Conservation (phyloP, 2,329 filamentous ascomycete genomes). For the Cytospora leucostoma region DNA sequence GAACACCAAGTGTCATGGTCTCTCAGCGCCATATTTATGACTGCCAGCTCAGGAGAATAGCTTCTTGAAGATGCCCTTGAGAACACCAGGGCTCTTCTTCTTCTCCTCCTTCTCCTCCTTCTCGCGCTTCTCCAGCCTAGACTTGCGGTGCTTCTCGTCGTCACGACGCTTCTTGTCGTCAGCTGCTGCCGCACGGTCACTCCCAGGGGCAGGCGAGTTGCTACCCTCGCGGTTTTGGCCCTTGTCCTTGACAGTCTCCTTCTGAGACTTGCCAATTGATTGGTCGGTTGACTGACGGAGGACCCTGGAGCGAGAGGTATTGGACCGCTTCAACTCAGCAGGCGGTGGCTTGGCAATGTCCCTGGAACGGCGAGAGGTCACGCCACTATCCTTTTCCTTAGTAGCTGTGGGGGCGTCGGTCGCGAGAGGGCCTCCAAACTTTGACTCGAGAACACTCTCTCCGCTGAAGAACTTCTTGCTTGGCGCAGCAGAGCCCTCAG, state of each 20-base stretch:
- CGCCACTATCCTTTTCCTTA: conserved; percentile 28
- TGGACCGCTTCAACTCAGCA: conserved; percentile 38
- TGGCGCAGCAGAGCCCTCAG: conserved; percentile 33
- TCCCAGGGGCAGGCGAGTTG: conserved; percentile 10
- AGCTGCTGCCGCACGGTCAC: not conserved
- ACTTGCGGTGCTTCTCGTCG: conserved; percentile 27
- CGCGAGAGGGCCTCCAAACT: conserved; percentile 28
- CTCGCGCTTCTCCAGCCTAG: conserved; percentile 25
- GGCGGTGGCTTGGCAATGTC: conserved; percentile 30
- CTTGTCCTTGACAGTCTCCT: conserved; percentile 25
- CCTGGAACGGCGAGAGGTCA: conserved; percentile 29
- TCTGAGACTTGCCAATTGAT: conserved; percentile 31
- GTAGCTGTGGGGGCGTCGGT: conserved; percentile 23
- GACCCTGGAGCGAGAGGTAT: conserved; percentile 35
- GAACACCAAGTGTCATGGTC: not conserved
- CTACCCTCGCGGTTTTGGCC: conserved; percentile 5
- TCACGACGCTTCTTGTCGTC: conserved; percentile 1
- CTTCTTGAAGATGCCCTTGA: conserved; percentile 29
- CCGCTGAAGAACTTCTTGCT: conserved; percentile 46
- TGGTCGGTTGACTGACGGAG: conserved; percentile 36
- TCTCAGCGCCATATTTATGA: not conserved
- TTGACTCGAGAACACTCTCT: conserved; percentile 37
- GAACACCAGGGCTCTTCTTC: conserved; percentile 26
- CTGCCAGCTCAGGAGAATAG: conserved; percentile 20
- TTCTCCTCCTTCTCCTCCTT: conserved; percentile 25